These are phyloP conservation scores for Xanthoconium stramineum DNA, from an alignment of 768 basidiomycete species.

Conservation along the genomic window DNA sequence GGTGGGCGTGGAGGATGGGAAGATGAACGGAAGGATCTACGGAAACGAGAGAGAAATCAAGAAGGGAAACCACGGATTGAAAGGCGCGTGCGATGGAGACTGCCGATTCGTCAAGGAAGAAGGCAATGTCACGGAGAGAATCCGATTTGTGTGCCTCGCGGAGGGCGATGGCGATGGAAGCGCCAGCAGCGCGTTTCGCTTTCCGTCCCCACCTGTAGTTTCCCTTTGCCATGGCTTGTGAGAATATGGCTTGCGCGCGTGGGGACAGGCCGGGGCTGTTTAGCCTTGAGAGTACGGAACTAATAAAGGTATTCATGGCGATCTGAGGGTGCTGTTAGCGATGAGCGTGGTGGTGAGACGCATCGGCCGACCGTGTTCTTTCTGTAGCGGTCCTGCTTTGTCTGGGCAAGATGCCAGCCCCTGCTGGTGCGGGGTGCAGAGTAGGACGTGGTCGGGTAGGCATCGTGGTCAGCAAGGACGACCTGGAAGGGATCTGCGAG, in stretches of 20 bases:
- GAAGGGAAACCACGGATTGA: constrained; percentile 46
- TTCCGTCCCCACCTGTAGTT: constrained; percentile 71
- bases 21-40: constrained; percentile 62
- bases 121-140: constrained; percentile 65
- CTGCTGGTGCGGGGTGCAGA: constrained; percentile 47
- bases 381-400: constrained; percentile 59
- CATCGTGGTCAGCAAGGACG: constrained; percentile 49
- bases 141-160: constrained; percentile 70
- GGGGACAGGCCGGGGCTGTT: constrained; percentile 57
- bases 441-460: constrained; percentile 36
- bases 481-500: constrained; percentile 61
- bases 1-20: constrained; percentile 50
- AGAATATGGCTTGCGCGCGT: constrained; percentile 67
- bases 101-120: constrained; percentile 53
- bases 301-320: constrained; percentile 63
- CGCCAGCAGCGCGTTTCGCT: constrained; percentile 67
- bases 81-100: constrained; percentile 54
- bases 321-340: constrained; percentile 39
- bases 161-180: constrained; percentile 64
- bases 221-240: constrained; percentile 58
- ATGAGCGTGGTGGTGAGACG: constrained; percentile 9
- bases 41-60: constrained; percentile 50
- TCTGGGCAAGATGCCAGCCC: constrained; percentile 62
- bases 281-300: constrained; percentile 55
- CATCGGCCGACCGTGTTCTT: constrained; percentile 53